Conservation (phyloP, 2,329 filamentous ascomycete species). For the Didymella keratinophila region DNA sequence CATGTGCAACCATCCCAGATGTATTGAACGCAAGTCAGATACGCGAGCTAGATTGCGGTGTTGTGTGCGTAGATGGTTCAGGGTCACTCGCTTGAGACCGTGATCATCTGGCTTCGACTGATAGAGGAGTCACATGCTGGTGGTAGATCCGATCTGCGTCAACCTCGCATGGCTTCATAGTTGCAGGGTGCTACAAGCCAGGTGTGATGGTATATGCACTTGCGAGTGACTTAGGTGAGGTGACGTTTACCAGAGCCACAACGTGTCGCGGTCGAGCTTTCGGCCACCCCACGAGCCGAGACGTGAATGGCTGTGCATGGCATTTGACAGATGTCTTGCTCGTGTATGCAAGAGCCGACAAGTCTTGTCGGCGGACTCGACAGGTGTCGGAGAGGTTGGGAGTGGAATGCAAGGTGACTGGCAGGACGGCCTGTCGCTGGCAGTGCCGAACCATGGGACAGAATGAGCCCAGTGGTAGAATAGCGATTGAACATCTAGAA, state of each 20-base stretch:
- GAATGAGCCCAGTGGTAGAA: slow-evolving; percentile 11
- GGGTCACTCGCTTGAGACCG: slow-evolving; percentile 7
- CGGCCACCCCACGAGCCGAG: slow-evolving; percentile 14
- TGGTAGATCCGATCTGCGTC: slow-evolving; percentile 11
- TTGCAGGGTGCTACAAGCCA: slow-evolving; percentile 4
- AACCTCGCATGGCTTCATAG: slow-evolving; percentile 5
- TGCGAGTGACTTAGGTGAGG: slow-evolving; percentile 2
- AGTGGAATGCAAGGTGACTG: slow-evolving; percentile 20
- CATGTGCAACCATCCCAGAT: slow-evolving; percentile 74
- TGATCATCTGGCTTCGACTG: slow-evolving; percentile 7
- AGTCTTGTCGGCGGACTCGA: slow-evolving; percentile 6
- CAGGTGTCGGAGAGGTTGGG: slow-evolving; percentile 7
- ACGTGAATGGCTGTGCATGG: neutral
- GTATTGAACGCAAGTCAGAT: slow-evolving; percentile 73
- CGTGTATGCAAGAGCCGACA: slow-evolving; percentile 13
- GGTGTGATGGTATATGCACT: slow-evolving; percentile 1
- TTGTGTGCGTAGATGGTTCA: neutral
- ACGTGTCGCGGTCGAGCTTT: slow-evolving; percentile 14
- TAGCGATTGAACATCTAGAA: slow-evolving; percentile 15
- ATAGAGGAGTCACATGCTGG: slow-evolving; percentile 14
- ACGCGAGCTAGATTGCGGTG: slow-evolving; percentile 3
- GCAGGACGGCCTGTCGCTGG: slow-evolving; percentile 11
- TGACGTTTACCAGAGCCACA: slow-evolving; percentile 12
- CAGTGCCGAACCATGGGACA: slow-evolving; percentile 23
- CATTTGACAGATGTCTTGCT: slow-evolving; percentile 17